These are phyloP conservation scores for Pseudogymnoascus sp. DNA, from an alignment of 2,329 filamentous ascomycete genomes.

Conservation along the genomic window DNA sequence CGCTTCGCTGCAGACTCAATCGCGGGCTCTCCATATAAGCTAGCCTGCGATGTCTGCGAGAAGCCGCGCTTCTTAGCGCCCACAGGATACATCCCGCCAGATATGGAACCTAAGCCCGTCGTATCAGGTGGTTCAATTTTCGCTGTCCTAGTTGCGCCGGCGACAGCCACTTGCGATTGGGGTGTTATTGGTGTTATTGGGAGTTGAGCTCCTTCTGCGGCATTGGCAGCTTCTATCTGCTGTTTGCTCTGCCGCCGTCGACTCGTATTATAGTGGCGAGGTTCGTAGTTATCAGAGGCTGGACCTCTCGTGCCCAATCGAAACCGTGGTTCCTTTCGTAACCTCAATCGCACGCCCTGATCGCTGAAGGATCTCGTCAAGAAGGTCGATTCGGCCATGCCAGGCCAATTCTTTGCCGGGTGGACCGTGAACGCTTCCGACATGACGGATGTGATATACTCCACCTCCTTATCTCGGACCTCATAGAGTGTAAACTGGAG, in stretches of 20 bases:
- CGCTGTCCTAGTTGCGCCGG: not conserved
- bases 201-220: not conserved
- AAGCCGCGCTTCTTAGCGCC: not conserved
- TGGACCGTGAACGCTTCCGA: slow-evolving; percentile 62
- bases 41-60: not conserved
- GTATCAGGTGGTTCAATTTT: not conserved
- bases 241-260: not conserved
- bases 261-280: slow-evolving; percentile 20
- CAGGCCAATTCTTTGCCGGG: slow-evolving; percentile 62
- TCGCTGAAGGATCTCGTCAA: slow-evolving; percentile 77
- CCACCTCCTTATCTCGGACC: slow-evolving; percentile 38
- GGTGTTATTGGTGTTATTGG: not conserved
- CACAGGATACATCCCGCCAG: not conserved
- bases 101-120: not conserved
- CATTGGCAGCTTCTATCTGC: not conserved
- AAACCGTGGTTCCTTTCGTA: slow-evolving; percentile 72
- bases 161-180: not conserved
- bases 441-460: slow-evolving; percentile 32
- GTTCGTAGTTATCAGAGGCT: slow-evolving; percentile 26
- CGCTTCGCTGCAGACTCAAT: not conserved
- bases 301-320: slow-evolving; percentile 25
- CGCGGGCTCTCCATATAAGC: not conserved
- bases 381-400: slow-evolving; percentile 73
- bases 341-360: slow-evolving; percentile 72
- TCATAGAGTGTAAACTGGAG: slow-evolving; percentile 74